These are phyloP conservation scores for Yamadazyma sp. DNA, from an alignment of 1,139 yeast species.

Conservation along the genomic window DNA sequence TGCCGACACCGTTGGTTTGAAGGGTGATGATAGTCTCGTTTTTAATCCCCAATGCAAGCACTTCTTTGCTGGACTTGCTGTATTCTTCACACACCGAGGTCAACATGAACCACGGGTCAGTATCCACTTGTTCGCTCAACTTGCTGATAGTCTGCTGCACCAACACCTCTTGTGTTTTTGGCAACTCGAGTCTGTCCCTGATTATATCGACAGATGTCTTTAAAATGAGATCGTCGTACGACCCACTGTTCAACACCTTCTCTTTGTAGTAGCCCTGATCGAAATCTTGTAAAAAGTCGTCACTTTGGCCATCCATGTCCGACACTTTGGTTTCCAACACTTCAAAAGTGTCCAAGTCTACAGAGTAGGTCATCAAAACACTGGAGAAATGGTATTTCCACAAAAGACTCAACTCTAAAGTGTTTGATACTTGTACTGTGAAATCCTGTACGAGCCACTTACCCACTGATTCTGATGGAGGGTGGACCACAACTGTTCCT, in stretches of 20 bases:
- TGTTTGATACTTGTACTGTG: conserved; percentile 23
- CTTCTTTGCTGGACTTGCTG: conserved; percentile 56
- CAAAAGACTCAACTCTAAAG: conserved; percentile 33
- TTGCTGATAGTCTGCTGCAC: conserved; percentile 24
- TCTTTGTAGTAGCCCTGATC: conserved; percentile 38
- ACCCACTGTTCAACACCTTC: conserved; percentile 48
- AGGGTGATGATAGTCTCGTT: conserved; percentile 17
- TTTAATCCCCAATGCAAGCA: conserved; percentile 22
- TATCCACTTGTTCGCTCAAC: conserved; percentile 7
- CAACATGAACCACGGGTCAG: conserved; percentile 53
- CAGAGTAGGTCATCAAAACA: conserved; percentile 28
- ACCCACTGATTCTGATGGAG: conserved; percentile 25
- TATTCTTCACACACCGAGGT: conserved; percentile 68
- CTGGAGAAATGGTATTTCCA: conserved; percentile 69
- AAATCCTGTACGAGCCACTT: conserved; percentile 53
- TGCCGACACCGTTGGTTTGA: conserved; percentile 37
- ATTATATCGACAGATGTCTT: conserved; percentile 39
- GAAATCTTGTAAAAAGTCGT: conserved; percentile 26
- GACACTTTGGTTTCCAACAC: conserved; percentile 11
- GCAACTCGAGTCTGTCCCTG: conserved; percentile 23
- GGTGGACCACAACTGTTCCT: conserved; percentile 21
- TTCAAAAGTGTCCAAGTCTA: conserved; percentile 20
- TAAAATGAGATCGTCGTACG: conserved; percentile 45
- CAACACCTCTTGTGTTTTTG: conserved; percentile 9
- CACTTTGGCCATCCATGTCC: conserved; percentile 9